These are phyloP conservation scores for Pythium aquatile DNA, from an alignment of 352 stramenopile genomes.

Conservation along the genomic window DNA sequence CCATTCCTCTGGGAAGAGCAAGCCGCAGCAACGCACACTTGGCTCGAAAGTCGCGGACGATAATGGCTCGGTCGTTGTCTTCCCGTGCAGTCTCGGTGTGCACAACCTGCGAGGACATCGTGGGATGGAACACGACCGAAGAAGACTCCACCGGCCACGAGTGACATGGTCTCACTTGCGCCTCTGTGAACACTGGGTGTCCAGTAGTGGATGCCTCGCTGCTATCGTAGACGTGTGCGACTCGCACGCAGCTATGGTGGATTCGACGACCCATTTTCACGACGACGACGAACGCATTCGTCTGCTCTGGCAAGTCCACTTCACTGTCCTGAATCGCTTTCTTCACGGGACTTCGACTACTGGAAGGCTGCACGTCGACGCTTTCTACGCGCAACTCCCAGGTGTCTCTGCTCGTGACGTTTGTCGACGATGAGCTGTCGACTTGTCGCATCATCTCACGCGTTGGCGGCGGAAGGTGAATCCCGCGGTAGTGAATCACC, in stretches of 20 bases:
- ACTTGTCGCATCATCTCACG: neutral
- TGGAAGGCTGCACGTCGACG: conserved; percentile 12
- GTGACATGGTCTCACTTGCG: conserved; percentile 15
- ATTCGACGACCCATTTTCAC: neutral
- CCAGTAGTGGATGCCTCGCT: neutral
- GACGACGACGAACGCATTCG: conserved; percentile 12
- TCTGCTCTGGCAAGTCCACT: neutral
- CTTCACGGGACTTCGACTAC: neutral
- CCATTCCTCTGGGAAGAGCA: neutral
- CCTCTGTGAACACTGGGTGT: conserved; percentile 22
- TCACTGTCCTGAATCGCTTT: neutral
- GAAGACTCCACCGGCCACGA: conserved; percentile 8
- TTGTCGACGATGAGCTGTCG: neutral
- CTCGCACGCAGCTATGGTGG: neutral
- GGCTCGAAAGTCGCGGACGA: conserved; percentile 17
- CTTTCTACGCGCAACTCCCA: conserved; percentile 9
- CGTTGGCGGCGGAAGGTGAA: conserved; percentile 9
- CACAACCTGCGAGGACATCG: conserved; percentile 3
- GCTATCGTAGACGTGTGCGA: conserved; percentile 12
- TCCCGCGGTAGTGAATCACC: conserved; percentile 24
- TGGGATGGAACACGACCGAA: conserved; percentile 21
- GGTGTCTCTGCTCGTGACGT: neutral
- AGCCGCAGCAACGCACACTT: neutral
- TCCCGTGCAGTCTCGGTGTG: neutral
- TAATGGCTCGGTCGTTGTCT: neutral